phyloP scores from a whole-genome alignment of 2,329 filamentous ascomycete genomes.

The Colletotrichum abscissum region DNA sequence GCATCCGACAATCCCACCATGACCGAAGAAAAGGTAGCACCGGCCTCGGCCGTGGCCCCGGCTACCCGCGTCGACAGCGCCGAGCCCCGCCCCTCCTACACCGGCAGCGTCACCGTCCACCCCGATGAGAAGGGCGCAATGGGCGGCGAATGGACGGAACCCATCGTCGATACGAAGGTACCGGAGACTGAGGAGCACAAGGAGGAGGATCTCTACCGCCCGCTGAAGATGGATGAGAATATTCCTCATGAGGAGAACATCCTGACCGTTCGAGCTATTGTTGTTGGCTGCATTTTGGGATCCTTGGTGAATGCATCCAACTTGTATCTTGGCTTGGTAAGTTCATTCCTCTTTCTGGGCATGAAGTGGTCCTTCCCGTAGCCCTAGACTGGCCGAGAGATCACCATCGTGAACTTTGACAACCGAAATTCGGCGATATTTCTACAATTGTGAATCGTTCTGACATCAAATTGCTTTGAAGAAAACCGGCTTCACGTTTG shows the following conservation, averaged over 20 bases:
- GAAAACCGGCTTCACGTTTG: constrained; percentile 64
- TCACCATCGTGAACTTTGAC: too few relatives aligned
- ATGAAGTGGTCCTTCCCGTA: too few relatives aligned
- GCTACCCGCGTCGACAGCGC: constrained; percentile 8
- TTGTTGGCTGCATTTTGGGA: constrained; percentile 66
- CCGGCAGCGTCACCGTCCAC: constrained; percentile 10
- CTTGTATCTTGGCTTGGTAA: constrained; percentile 63
- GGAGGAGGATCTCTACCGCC: constrained; percentile 53
- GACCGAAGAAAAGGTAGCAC: constrained; percentile 15
- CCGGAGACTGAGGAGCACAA: constrained; percentile 42
- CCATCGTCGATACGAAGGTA: constrained; percentile 39
- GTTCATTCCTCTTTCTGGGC: neutral
- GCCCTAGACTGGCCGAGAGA: too few relatives aligned
- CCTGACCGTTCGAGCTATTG: constrained; percentile 65
- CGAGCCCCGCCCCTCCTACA: constrained; percentile 22
- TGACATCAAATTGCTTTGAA: constrained; percentile 34
- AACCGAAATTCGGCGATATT: neutral
- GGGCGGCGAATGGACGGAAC: constrained; percentile 37
- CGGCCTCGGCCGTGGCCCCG: constrained; percentile 1
- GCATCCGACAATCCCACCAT: neutral
- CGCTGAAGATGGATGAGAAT: constrained; percentile 48
- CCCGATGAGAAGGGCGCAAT: constrained; percentile 33
- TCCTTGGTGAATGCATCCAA: constrained; percentile 72
- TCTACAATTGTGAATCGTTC: neutral
- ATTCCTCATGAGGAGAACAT: constrained; percentile 57